Evolutionary conservation across 1,284 basidiomycete genomes (phyloP), one percentile per base, ranked within the genome.

Genomic region (Lentinula novae-zelandiae): DNA sequence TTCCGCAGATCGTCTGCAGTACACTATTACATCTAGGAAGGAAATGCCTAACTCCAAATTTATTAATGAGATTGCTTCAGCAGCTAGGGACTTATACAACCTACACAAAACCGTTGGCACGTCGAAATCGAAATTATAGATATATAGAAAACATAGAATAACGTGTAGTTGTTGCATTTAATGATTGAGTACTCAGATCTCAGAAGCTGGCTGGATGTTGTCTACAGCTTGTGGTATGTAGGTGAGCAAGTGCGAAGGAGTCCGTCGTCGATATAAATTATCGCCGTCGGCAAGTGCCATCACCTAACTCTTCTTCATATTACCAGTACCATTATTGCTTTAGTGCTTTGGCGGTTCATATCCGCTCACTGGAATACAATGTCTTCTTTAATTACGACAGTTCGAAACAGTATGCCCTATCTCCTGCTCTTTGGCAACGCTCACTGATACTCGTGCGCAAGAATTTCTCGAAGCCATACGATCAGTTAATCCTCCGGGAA

Each of bases 391-490:
- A 80, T 85, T 67, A 73, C 74, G 48, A 73, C 73, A 54, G 80
- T 84, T 65, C 82, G 80, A 63, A 73, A 75, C 63, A 86, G 85
- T 87, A 72, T 63, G 83, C 61, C 13, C 53, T 48, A 46, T 46
- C 50, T 13, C 2, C 42, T 22, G 38, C 49, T 56, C 48, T 31
- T 39, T 3, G 34, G 5, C 46, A 34, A 48, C 42, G 48, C 46
- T 33, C 33, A 59, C 55, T 49, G 39, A 61, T 55, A 8, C 27
- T 58, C 58, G 17, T 31, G 46, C 27, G 57, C 12, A 68, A 93
- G 90, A 87, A 70, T 91, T 93, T 71, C 79, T 93, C 61, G 87
- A 92, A 60, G 86, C 88, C 31, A 89, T 93, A 70, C 83, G 89
- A 72, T 90, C 89, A 54, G 85, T 93, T 52, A 87, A 92, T 69